Evolutionary conservation across 2,329 filamentous ascomycete species (phyloP).

Genomic region (Calonectria montana): DNA sequence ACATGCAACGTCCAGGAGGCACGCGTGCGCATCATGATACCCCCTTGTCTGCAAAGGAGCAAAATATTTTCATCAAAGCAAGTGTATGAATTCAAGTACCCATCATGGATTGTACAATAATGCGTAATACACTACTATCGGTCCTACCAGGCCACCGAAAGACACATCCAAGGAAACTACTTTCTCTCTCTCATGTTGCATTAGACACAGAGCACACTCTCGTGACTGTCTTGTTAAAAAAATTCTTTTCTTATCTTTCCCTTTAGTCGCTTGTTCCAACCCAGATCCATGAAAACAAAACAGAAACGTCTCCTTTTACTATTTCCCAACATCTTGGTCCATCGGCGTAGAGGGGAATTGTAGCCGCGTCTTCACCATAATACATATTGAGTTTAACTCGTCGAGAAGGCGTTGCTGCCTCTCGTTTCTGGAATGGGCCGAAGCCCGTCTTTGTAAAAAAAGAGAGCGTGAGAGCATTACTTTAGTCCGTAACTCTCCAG

Average conservation of each 20-base stretch:
- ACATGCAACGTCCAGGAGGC: constrained; percentile 31
- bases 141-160: constrained; percentile 32
- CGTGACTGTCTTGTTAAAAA: constrained; percentile 33
- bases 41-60: constrained; percentile 36
- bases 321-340: constrained; percentile 29
- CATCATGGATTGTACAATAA: constrained; percentile 47
- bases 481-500: constrained; percentile 83
- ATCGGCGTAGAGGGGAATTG: constrained; percentile 22
- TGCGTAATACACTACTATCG: constrained; percentile 44
- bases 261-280: constrained; percentile 35
- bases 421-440: constrained; percentile 17
- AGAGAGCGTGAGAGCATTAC: not conserved
- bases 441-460: constrained; percentile 18
- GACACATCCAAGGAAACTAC: constrained; percentile 31
- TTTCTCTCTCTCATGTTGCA: constrained; percentile 42
- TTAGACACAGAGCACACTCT: constrained; percentile 42
- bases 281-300: constrained; percentile 30
- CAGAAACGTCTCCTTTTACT: constrained; percentile 26
- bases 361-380: constrained; percentile 20
- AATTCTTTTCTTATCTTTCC: constrained; percentile 33
- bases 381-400: constrained; percentile 22
- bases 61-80: constrained; percentile 37
- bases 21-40: constrained; percentile 46
- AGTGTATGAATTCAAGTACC: constrained; percentile 40
- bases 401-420: constrained; percentile 26